These are phyloP conservation scores for Alternaria infectoria DNA, from an alignment of 2,329 filamentous ascomycete genomes.

Conservation along the genomic window DNA sequence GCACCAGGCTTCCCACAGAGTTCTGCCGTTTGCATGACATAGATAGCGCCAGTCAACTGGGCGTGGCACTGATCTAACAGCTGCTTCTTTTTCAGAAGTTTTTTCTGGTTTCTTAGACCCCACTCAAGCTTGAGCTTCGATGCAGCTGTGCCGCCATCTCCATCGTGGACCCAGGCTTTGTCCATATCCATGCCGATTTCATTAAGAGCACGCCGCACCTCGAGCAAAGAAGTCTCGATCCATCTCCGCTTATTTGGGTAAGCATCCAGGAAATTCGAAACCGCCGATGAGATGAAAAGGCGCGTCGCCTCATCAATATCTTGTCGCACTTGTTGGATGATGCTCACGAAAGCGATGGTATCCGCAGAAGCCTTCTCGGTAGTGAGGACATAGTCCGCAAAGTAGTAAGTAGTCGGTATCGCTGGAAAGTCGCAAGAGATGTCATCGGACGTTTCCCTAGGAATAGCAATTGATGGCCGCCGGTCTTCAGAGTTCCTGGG, in stretches of 20 bases:
- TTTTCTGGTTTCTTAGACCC: slow-evolving; percentile 36
- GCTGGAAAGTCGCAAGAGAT: slow-evolving; percentile 20
- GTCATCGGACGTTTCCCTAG: slow-evolving; percentile 13
- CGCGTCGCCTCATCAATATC: slow-evolving; percentile 37
- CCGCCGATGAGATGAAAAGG: slow-evolving; percentile 25
- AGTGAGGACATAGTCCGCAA: slow-evolving; percentile 33
- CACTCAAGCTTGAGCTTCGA: slow-evolving; percentile 40
- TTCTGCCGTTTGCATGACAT: slow-evolving; percentile 37
- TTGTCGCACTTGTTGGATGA: slow-evolving; percentile 36
- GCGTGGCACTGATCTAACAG: slow-evolving; percentile 33
- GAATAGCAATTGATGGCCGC: slow-evolving; percentile 5
- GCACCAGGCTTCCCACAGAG: slow-evolving; percentile 18
- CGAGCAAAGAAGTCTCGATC: slow-evolving; percentile 32
- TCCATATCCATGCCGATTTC: slow-evolving; percentile 41
- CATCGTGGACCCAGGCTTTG: slow-evolving; percentile 24
- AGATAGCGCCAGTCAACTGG: slow-evolving; percentile 33
- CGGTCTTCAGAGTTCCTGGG: slow-evolving; percentile 8
- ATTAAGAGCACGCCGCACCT: slow-evolving; percentile 33
- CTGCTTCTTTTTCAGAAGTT: slow-evolving; percentile 26
- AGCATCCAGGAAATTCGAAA: slow-evolving; percentile 28
- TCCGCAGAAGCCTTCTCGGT: slow-evolving; percentile 33
- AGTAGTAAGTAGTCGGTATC: slow-evolving; percentile 33
- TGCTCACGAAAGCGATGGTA: slow-evolving; percentile 26
- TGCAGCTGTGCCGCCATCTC: slow-evolving; percentile 26
- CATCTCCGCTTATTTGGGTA: slow-evolving; percentile 31